Evolutionary conservation across 2,329 filamentous ascomycete species (phyloP).

Genomic region (Thelonectria rubi): DNA sequence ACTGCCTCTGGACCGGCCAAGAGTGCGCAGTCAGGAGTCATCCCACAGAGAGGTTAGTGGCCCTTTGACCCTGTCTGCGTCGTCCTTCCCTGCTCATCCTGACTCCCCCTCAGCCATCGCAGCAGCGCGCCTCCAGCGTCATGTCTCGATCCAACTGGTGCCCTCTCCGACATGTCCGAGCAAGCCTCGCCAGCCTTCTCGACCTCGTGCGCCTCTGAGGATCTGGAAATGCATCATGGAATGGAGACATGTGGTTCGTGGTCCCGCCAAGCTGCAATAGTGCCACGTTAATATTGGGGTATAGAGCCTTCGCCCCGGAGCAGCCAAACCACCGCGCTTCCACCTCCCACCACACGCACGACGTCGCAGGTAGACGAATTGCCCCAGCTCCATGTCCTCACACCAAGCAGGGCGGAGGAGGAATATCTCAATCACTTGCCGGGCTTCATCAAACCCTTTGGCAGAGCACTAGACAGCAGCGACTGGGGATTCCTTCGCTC

Average conservation of each 20-base stretch:
- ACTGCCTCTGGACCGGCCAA: not conserved
- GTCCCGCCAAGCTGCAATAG: too few species aligned
- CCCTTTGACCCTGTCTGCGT: too few species aligned
- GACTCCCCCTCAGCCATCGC: too few species aligned
- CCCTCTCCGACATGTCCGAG: too few species aligned
- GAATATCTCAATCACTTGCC: slow-evolving; percentile 49
- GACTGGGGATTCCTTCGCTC: slow-evolving; percentile 83
- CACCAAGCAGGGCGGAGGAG: not conserved
- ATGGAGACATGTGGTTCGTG: too few species aligned
- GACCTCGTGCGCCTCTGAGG: too few species aligned
- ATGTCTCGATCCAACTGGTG: too few species aligned
- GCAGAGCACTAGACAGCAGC: slow-evolving; percentile 76
- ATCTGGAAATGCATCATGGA: too few species aligned
- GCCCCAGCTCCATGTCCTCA: not conserved
- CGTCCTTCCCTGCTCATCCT: too few species aligned
- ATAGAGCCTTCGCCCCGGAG: not conserved
- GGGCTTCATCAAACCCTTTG: slow-evolving; percentile 80
- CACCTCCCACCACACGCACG: not conserved
- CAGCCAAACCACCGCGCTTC: too few species aligned
- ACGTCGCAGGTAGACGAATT: not conserved
- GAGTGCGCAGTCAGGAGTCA: not conserved
- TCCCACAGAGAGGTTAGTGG: not conserved
- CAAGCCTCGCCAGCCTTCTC: too few species aligned
- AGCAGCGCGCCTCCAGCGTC: too few species aligned
- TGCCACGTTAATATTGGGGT: not conserved